Evolutionary conservation across 73 alveolate species (phyloP), one percentile per base, ranked within the genome.

Genomic region (Paramecium caudatum): DNA sequence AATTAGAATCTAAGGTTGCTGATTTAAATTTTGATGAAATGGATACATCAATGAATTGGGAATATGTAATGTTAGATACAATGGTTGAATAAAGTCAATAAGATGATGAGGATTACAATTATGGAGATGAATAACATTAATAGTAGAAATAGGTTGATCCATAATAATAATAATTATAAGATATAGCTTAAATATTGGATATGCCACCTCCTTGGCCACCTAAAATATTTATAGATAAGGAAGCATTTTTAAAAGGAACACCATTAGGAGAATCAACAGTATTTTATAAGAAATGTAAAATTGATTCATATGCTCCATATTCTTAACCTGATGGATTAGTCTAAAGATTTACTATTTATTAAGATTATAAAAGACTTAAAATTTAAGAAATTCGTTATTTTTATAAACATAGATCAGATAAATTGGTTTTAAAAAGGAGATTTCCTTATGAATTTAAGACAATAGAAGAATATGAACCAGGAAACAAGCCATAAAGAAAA

Each of bases 161-260:
- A 23, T 61, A 91, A 19, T 55, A 93, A 47, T 82, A 91, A 91
- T 90, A 91, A 33, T 93, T 90, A 78, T 62, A 90, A 32, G 92
- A 92, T 81, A 82, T 85, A 17, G 90, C 90, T 4, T 96, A 96
- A 45, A 78, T 96, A 19, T 90, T 95, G 45, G 99, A 97, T 88
- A 94, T 97, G 99, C 99, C 99, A 7, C 99, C 99, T 0, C 95
- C 98, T 12, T 97, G 99, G 99, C 94, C 98, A 1, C 98, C 98
- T 15, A 97, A 95, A 80, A 90, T 97, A 2, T 94, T 78, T 27
- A 94, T 97, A 27, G 96, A 94, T 62, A 96, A 90, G 69, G 98
- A 97, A 41, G 94, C 91, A 61, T 97, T 91, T 94, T 82, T 94
- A 12, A 95, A 91, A 70, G 91, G 97, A 4, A 96, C 98, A 21